These are phyloP conservation scores for Pilaira anomala DNA, from an alignment of 192 early-diverging fungal genomes.

Conservation along the genomic window DNA sequence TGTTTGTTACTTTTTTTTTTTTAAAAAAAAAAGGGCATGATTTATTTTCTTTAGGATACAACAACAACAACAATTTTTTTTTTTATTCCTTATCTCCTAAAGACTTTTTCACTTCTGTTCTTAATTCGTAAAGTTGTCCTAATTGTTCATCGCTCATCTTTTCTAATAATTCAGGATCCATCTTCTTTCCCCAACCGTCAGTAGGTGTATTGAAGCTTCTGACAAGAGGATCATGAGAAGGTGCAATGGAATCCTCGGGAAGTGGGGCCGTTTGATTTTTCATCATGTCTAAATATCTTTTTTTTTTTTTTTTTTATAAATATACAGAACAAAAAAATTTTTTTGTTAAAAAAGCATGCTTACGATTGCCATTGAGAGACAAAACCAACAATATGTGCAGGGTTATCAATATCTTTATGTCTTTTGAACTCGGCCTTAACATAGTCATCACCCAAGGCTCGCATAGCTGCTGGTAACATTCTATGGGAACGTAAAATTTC, in stretches of 20 bases:
- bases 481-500: constrained; percentile 53
- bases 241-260: constrained; percentile 7
- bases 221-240: constrained; percentile 15
- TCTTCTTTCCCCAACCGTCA: constrained; percentile 33
- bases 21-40: not conserved
- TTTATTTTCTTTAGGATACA: not conserved
- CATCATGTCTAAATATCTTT: constrained; percentile 28
- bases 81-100: constrained; percentile 7
- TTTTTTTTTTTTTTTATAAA: not conserved
- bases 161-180: constrained; percentile 40
- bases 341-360: not conserved
- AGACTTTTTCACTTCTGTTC: constrained; percentile 41
- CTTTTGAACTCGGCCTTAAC: constrained; percentile 58
- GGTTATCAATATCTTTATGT: constrained; percentile 54
- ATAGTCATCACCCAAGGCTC: constrained; percentile 56
- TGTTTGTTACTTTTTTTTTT: too few species aligned
- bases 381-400: constrained; percentile 56
- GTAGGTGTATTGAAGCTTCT: constrained; percentile 16
- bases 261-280: constrained; percentile 22
- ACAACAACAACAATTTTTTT: constrained; percentile 1
- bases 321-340: not conserved
- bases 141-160: constrained; percentile 58
- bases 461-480: constrained; percentile 44
- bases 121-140: constrained; percentile 54
- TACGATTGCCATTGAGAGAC: constrained; percentile 55